A percentile compares a stretch with the other conserved stretches of the same genome.
These are phyloP conservation scores for Neoboletus magnificus DNA, from an alignment of 768 basidiomycete species.

Conservation along the genomic window DNA sequence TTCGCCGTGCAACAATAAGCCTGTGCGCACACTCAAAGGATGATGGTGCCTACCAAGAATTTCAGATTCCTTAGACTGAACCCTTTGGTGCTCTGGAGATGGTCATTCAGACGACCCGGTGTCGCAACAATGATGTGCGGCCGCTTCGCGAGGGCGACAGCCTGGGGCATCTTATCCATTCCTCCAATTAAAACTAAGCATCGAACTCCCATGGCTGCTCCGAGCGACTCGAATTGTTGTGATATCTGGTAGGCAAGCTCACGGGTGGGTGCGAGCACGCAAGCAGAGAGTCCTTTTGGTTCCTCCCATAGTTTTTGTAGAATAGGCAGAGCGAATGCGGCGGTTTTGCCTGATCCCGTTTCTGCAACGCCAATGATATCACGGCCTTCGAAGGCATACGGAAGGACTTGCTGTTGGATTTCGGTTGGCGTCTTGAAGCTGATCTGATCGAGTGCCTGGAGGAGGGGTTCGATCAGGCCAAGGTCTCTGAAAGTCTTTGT, in stretches of 20 bases:
- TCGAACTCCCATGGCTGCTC: slow-evolving; percentile 89
- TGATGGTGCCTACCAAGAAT: slow-evolving; percentile 65
- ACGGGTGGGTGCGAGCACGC: slow-evolving; percentile 94
- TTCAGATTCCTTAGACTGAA: slow-evolving; percentile 84
- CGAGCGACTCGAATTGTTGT: slow-evolving; percentile 92
- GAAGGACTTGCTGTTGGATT: slow-evolving; percentile 84
- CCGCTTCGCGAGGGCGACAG: slow-evolving; percentile 87
- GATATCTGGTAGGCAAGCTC: slow-evolving; percentile 98
- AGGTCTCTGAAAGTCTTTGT: slow-evolving; percentile 70
- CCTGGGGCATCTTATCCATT: slow-evolving; percentile 86
- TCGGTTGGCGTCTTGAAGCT: slow-evolving; percentile 85
- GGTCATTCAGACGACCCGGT: slow-evolving; percentile 88
- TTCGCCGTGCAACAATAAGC: slow-evolving; percentile 31
- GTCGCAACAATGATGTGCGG: slow-evolving; percentile 96
- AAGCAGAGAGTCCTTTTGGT: slow-evolving; percentile 89
- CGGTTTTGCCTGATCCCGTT: slow-evolving; percentile 97
- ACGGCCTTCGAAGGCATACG: slow-evolving; percentile 83
- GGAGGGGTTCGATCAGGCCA: slow-evolving; percentile 85
- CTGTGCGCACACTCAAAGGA: not conserved
- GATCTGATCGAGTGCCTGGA: slow-evolving; percentile 78
- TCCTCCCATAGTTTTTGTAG: slow-evolving; percentile 96
- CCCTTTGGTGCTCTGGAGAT: slow-evolving; percentile 96
- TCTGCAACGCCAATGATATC: slow-evolving; percentile 99
- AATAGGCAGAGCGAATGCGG: slow-evolving; percentile 94
- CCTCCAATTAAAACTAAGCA: slow-evolving; percentile 94